phyloP scores from a whole-genome alignment of 2,329 filamentous ascomycete genomes.

The Xylariales sp. region DNA sequence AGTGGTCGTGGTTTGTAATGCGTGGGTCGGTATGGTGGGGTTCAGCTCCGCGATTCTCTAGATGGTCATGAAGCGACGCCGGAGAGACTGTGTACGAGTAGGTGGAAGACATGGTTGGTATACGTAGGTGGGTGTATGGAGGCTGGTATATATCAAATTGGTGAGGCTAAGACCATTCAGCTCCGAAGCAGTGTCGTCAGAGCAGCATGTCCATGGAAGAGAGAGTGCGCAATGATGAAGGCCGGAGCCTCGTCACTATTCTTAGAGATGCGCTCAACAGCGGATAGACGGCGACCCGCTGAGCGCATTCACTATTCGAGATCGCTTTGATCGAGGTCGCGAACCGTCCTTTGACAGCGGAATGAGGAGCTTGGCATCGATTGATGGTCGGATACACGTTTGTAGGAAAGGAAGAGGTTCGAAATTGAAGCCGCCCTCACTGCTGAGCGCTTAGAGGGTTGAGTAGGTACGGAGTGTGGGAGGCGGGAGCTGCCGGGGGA shows the following conservation, averaged over 20 bases:
- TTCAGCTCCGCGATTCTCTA: constrained; percentile 24
- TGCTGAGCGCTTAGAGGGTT: constrained; percentile 5
- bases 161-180: constrained; percentile 17
- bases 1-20: constrained; percentile 21
- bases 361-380: not conserved
- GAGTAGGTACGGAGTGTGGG: constrained; percentile 4
- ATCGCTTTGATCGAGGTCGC: not conserved
- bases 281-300: not conserved
- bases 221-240: not conserved
- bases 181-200: constrained; percentile 11
- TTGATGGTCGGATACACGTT: not conserved
- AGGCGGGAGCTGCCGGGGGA: not conserved
- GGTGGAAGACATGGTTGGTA: constrained; percentile 38
- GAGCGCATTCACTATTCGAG: not conserved
- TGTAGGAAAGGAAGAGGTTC: not conserved
- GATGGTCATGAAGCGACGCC: constrained; percentile 34
- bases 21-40: constrained; percentile 26
- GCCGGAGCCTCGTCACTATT: constrained; percentile 4
- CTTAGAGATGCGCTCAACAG: constrained; percentile 1
- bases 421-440: constrained; percentile 4
- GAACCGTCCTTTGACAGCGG: not conserved
- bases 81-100: constrained; percentile 38
- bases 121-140: constrained; percentile 18
- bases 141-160: constrained; percentile 31
- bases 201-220: not conserved